Evolutionary conservation across 1,284 basidiomycete species (phyloP).

Genomic region (Rhodotorula sp.): DNA sequence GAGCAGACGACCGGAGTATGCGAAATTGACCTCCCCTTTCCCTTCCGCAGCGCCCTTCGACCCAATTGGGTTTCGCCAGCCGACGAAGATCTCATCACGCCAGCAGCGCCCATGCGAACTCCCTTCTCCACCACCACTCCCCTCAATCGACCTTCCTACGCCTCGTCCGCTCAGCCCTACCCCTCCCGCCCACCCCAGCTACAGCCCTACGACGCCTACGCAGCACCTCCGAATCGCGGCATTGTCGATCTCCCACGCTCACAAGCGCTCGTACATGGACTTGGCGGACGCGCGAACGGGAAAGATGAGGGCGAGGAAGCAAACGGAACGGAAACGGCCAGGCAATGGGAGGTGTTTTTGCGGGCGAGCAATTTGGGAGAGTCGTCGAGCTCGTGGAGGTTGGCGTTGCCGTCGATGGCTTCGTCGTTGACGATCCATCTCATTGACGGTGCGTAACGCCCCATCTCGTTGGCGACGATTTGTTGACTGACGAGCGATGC

Average conservation of each 20-base stretch:
- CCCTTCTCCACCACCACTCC: no score
- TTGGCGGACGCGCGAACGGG: not conserved
- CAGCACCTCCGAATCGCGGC: no score
- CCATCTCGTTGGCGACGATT: not conserved
- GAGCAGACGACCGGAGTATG: no score
- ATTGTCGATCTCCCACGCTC: no score
- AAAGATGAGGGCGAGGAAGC: not conserved
- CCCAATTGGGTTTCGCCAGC: not conserved
- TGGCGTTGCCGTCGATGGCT: constrained; percentile 36
- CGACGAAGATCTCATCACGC: no score
- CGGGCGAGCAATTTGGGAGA: constrained; percentile 27
- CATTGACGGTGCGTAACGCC: constrained; percentile 33
- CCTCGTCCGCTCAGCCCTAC: no score
- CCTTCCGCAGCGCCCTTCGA: not conserved
- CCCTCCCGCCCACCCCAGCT: no score
- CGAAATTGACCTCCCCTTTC: not conserved
- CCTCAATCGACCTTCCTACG: no score
- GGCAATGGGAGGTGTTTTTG: constrained; percentile 30
- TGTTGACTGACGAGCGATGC: not conserved
- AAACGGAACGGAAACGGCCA: not conserved
- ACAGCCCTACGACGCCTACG: no score
- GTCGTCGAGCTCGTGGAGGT: constrained; percentile 29
- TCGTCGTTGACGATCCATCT: constrained; percentile 31
- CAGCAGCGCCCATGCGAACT: no score
- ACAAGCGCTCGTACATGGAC: no score